Evolutionary conservation across 2,329 filamentous ascomycete species (phyloP).

Genomic region (Pleoardoris graminearum): DNA sequence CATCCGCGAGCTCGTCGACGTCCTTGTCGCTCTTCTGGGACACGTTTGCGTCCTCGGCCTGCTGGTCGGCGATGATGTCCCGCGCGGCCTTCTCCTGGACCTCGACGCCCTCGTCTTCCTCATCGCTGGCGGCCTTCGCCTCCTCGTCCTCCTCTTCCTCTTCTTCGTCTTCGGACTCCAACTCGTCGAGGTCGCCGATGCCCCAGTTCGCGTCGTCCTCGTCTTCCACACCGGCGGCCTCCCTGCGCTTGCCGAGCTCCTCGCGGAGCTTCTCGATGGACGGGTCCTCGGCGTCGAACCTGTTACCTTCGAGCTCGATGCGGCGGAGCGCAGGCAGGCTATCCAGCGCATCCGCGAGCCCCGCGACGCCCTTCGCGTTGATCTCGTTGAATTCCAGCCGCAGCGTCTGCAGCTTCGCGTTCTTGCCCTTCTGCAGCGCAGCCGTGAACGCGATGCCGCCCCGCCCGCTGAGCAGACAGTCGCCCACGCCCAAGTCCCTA

Average conservation of each 20-base stretch:
- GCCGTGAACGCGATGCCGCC: slow-evolving; percentile 74
- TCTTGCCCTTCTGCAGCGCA: slow-evolving; percentile 74
- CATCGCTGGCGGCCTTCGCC: slow-evolving; percentile 66
- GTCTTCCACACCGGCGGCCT: slow-evolving; percentile 44
- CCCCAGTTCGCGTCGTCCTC: slow-evolving; percentile 59
- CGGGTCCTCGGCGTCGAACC: slow-evolving; percentile 83
- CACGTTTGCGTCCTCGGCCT: slow-evolving; percentile 74
- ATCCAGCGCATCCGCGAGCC: slow-evolving; percentile 69
- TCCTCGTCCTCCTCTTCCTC: slow-evolving; percentile 73
- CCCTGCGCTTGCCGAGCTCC: slow-evolving; percentile 73
- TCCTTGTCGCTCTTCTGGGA: slow-evolving; percentile 71
- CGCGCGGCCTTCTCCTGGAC: slow-evolving; percentile 46
- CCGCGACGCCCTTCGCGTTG: slow-evolving; percentile 72
- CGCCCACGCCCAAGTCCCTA: slow-evolving; percentile 82
- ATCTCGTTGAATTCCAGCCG: slow-evolving; percentile 95
- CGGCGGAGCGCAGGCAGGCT: slow-evolving; percentile 76
- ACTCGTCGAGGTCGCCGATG: slow-evolving; percentile 69
- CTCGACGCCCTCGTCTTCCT: slow-evolving; percentile 65
- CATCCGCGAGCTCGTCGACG: slow-evolving; percentile 78
- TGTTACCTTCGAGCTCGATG: slow-evolving; percentile 95
- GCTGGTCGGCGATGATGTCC: slow-evolving; percentile 69
- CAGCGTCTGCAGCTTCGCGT: slow-evolving; percentile 77
- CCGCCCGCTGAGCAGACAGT: slow-evolving; percentile 79
- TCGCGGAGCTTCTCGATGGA: slow-evolving; percentile 69
- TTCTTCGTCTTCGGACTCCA: slow-evolving; percentile 86